phyloP scores from a whole-genome alignment of 257 asterid species.

The Nicotiana knightiana region DNA sequence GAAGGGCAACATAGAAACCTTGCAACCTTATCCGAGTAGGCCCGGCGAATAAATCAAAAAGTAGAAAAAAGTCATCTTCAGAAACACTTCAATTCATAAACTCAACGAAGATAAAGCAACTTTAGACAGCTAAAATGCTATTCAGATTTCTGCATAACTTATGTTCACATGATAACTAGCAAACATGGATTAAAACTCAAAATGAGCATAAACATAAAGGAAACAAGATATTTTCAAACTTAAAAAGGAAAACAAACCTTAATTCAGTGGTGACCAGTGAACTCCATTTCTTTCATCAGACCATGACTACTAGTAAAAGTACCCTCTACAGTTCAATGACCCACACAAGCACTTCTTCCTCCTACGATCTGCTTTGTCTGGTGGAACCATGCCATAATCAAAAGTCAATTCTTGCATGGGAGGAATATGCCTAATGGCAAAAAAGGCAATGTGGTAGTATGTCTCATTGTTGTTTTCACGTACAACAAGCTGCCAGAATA shows the following conservation, averaged over 20 bases:
- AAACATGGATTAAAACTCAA: no score
- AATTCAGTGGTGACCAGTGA: not conserved
- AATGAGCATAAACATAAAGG: not conserved
- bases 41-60: not conserved
- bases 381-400: conserved; percentile 67
- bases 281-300: not conserved
- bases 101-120: no score
- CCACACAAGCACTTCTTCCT: conserved; percentile 79
- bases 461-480: conserved; percentile 56
- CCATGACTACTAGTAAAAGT: conserved; percentile 40
- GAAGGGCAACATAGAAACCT: not conserved
- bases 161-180: no score
- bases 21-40: not conserved
- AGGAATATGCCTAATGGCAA: conserved; percentile 77
- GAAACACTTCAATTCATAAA: no score
- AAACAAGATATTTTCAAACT: not conserved
- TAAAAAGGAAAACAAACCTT: not conserved
- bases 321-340: conserved; percentile 68
- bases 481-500: conserved; percentile 76
- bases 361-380: conserved; percentile 45
- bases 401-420: conserved; percentile 88
- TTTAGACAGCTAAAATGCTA: no score
- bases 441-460: conserved; percentile 72
- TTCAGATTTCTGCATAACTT: no score
- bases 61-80: not conserved